A percentile compares a stretch with the other conserved stretches of the same genome.
These are phyloP conservation scores for Adansonia grandidieri DNA, from an alignment of 441 rosid species.

Conservation along the genomic window DNA sequence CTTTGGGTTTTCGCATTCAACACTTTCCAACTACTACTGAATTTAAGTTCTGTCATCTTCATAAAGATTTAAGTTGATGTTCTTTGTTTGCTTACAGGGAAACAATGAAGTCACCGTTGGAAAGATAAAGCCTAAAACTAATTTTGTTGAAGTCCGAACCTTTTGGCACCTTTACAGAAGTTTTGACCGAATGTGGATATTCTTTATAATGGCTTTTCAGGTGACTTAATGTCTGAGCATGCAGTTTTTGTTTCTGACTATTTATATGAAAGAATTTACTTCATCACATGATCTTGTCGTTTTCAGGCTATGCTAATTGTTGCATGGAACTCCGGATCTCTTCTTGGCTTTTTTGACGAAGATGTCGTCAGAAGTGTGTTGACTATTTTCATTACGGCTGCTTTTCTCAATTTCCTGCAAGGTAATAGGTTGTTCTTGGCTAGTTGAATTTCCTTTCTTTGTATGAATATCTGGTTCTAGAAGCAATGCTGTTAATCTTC, in stretches of 20 bases:
- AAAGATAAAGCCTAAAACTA: constrained; percentile 86
- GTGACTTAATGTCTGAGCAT: constrained; percentile 30
- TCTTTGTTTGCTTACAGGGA: constrained; percentile 49
- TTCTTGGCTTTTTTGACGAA: constrained; percentile 57
- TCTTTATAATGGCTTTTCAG: constrained; percentile 33
- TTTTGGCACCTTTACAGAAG: constrained; percentile 95
- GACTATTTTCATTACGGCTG: constrained; percentile 88
- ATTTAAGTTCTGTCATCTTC: constrained; percentile 12
- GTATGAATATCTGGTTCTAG: constrained; percentile 10
- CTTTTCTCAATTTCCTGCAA: constrained; percentile 86
- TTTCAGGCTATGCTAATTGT: constrained; percentile 91
- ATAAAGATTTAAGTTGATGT: constrained; percentile 13
- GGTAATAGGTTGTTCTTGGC: constrained; percentile 49
- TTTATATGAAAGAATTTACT: constrained; percentile 28
- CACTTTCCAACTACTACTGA: background rate
- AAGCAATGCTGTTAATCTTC: constrained; percentile 12
- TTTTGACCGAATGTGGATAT: constrained; percentile 95
- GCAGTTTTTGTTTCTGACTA: constrained; percentile 29
- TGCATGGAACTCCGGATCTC: constrained; percentile 90
- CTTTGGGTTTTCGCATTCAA: background rate
- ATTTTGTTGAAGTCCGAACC: constrained; percentile 98
- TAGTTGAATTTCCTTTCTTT: constrained; percentile 21
- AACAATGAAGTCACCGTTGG: constrained; percentile 53
- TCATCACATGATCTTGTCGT: constrained; percentile 27
- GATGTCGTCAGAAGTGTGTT: constrained; percentile 67